Percentiles rank a stretch among this genome's conserved stretches.
Conservation (phyloP, 257 asterid genomes). For the Linaria vulgaris region DNA sequence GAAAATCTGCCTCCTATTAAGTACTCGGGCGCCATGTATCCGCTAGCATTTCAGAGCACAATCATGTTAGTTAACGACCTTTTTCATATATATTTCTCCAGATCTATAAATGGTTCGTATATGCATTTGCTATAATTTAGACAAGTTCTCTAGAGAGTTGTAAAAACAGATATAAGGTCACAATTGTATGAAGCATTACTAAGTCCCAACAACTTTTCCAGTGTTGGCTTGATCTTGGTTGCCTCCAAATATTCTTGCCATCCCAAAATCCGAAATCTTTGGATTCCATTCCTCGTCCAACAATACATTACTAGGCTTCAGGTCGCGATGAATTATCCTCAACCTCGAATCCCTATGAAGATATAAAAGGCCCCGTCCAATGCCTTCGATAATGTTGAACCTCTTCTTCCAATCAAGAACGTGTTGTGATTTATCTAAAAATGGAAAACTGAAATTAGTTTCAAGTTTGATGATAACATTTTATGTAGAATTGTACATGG, state of each 20-base stretch:
- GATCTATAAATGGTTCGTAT: too few relatives aligned
- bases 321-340: constrained; percentile 31
- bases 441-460: too few relatives aligned
- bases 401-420: constrained; percentile 34
- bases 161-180: too few relatives aligned
- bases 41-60: constrained; percentile 29
- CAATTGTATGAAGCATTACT: constrained; percentile 22
- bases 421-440: too few relatives aligned
- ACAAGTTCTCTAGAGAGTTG: too few relatives aligned
- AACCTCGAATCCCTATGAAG: constrained; percentile 39
- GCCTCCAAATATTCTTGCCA: constrained; percentile 34
- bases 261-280: constrained; percentile 37
- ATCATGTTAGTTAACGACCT: too few relatives aligned
- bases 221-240: constrained; percentile 31
- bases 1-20: constrained; percentile 38
- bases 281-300: constrained; percentile 30
- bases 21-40: constrained; percentile 47
- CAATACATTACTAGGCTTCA: constrained; percentile 34
- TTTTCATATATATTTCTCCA: too few relatives aligned
- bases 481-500: not conserved
- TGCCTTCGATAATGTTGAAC: constrained; percentile 28
- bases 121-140: too few relatives aligned
- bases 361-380: constrained; percentile 34
- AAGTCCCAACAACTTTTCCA: constrained; percentile 37
- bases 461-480: not conserved